Conservation (phyloP, 2,329 filamentous ascomycete genomes). For the Colletotrichum orchidophilum region DNA sequence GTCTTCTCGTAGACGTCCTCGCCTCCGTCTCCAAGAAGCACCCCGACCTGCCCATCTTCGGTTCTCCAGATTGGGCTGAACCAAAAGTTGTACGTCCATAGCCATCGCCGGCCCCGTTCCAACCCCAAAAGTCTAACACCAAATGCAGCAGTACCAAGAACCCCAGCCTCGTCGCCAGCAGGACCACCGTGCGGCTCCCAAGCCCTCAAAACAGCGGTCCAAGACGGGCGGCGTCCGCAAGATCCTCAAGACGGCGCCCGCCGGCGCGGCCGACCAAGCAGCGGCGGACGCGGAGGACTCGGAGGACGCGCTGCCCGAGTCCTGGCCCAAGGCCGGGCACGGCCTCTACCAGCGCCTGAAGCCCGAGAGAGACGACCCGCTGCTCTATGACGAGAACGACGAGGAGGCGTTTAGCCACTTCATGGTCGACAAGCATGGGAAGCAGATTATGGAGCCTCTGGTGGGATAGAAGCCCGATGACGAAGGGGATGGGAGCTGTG, state of each 20-base stretch:
- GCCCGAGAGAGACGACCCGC: conserved; percentile 49
- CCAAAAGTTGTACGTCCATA: conserved; percentile 9
- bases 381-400: conserved; percentile 51
- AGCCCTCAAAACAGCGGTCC: conserved; percentile 39
- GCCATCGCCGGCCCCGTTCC: not conserved
- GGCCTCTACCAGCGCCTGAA: conserved; percentile 51
- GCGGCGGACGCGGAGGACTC: conserved; percentile 43
- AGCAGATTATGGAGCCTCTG: conserved; percentile 45
- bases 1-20: conserved; percentile 52
- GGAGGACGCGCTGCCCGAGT: conserved; percentile 47
- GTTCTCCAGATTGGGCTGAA: conserved; percentile 51
- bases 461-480: conserved; percentile 7
- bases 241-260: conserved; percentile 42
- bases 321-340: conserved; percentile 51
- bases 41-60: conserved; percentile 53
- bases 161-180: not conserved
- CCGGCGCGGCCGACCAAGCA: conserved; percentile 19
- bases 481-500: not conserved
- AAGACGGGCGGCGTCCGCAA: conserved; percentile 46
- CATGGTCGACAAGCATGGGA: conserved; percentile 49
- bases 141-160: not conserved
- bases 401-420: conserved; percentile 56
- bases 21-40: conserved; percentile 54
- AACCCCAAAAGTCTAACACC: not conserved
- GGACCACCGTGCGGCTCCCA: not conserved